Base-by-base conservation (phyloP, 768 basidiomycete genomes). In the Boletus vermiculosoides region DNA sequence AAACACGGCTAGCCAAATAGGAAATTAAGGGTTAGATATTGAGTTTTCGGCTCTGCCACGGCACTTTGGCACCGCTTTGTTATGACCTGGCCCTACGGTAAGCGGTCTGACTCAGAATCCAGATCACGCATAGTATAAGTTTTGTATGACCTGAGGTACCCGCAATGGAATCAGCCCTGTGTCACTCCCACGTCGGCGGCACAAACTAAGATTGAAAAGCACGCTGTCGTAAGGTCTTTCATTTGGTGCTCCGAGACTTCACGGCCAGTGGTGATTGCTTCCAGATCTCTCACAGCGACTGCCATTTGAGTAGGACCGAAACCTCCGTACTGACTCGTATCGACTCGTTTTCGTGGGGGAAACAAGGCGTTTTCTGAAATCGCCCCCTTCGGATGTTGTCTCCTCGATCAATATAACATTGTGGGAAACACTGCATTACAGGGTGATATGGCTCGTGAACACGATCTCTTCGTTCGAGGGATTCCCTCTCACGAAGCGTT, bases 381-480 rank as follows among this genome's bases (percentile, higher is more conserved):
- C 8, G 15, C 31, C 25, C 25, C 9, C 10, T 10, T 12, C n/a
- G 3, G 30, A 30, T 12, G n/a, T 12, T 41, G 20, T 47, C 1
- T 34, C 22, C 13, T 10, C 18, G 33, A 18, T 49, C 47, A 34
- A 49, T 23, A 22, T 12, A 48, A 48, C 7, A 5, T 11, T 16
- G 7, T 13, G n/a, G 36, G 25, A 50, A 39, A 28, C 37, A 39
- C 8, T n/a, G 12, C 23, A 25, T 28, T 28, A 45, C 30, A 63
- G 22, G n/a, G 55, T 28, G 28, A 59, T 50, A 11, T 57, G 48
- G 34, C 34, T 60, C 2, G 59, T 67, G 12, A 59, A 20, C 28
- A 40, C 10, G 22, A 65, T 41, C n/a, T 52, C 57, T 22, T 58
- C 57, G 1, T 59, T 40, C 16, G 12, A 40, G 28, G 34, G 5